Evolutionary conservation across 257 asterid genomes (phyloP).

Genomic region (Thymus mandschuricus): DNA sequence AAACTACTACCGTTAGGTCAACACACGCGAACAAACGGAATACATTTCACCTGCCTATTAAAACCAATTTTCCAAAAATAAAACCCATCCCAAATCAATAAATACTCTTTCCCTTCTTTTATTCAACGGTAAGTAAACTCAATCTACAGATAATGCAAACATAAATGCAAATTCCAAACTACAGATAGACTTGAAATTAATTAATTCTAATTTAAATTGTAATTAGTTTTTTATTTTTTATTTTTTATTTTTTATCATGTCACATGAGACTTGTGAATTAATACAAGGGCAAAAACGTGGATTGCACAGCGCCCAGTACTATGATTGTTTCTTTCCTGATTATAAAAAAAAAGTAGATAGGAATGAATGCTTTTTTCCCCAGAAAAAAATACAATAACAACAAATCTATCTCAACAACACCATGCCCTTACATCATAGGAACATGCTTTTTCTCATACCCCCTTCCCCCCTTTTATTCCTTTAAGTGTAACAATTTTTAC

Average conservation of each 20-base stretch:
- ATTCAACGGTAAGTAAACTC: too few species aligned
- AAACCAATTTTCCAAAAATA: too few species aligned
- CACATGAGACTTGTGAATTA: constrained; percentile 14
- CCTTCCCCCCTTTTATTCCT: not conserved
- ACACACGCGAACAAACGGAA: too few species aligned
- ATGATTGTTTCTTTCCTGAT: constrained; percentile 26
- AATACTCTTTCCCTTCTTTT: too few species aligned
- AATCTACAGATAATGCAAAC: not conserved
- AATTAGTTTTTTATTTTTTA: not conserved
- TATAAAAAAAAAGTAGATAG: constrained; percentile 10
- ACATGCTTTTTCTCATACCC: not conserved
- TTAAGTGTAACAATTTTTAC: too few species aligned
- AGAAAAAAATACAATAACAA: too few species aligned
- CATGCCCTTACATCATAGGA: constrained; percentile 3
- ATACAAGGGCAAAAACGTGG: constrained; percentile 3
- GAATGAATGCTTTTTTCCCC: constrained; percentile 23
- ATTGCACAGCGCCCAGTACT: not conserved
- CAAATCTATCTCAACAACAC: constrained; percentile 17
- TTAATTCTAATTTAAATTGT: not conserved
- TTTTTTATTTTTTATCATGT: not conserved
- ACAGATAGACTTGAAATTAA: too few species aligned
- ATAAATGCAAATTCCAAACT: too few species aligned
- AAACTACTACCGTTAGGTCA: too few species aligned
- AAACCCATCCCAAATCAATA: too few species aligned
- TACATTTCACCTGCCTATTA: too few species aligned